Percentiles rank a stretch among this genome's conserved stretches.
Evolutionary conservation across 2,329 filamentous ascomycete genomes (phyloP).

Genomic region (Mycosphaerella arachidis): DNA sequence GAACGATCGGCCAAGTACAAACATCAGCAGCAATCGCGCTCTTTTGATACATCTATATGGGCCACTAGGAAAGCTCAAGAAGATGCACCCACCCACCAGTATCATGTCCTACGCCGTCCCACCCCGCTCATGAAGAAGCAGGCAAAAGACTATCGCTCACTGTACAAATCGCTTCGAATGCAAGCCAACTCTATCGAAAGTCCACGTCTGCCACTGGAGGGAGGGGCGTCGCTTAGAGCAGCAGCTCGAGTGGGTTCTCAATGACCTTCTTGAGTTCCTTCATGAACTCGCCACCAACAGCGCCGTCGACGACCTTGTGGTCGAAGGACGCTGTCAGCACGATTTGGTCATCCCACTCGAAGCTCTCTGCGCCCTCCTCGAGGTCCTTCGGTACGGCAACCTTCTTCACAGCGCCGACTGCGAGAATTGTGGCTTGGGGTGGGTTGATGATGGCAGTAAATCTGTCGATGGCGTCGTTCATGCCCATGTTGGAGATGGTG

Average conservation of each 20-base stretch:
- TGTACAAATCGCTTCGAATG: conserved; percentile 18
- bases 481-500: conserved; percentile 99
- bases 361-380: conserved; percentile 67
- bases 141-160: conserved; percentile 15
- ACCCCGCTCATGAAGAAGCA: background rate
- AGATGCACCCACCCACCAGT: background rate
- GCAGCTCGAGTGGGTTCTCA: conserved; percentile 92
- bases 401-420: conserved; percentile 92
- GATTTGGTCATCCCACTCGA: conserved; percentile 97
- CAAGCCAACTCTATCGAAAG: background rate
- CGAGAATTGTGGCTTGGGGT: conserved; percentile 90
- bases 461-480: conserved; percentile 93
- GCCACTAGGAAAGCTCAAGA: background rate
- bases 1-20: background rate
- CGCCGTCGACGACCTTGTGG: conserved; percentile 97
- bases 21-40: conserved; percentile 9
- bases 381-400: conserved; percentile 81
- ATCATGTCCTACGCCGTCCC: background rate
- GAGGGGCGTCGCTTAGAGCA: conserved; percentile 59
- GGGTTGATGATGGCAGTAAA: conserved; percentile 99
- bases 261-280: conserved; percentile 94
- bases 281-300: conserved; percentile 94
- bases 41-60: conserved; percentile 16
- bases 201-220: conserved; percentile 11
- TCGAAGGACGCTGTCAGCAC: conserved; percentile 93